Evolutionary conservation across 495 filamentous ascomycete genomes (phyloP).

Genomic region (Chaetomidium leptoderma): DNA sequence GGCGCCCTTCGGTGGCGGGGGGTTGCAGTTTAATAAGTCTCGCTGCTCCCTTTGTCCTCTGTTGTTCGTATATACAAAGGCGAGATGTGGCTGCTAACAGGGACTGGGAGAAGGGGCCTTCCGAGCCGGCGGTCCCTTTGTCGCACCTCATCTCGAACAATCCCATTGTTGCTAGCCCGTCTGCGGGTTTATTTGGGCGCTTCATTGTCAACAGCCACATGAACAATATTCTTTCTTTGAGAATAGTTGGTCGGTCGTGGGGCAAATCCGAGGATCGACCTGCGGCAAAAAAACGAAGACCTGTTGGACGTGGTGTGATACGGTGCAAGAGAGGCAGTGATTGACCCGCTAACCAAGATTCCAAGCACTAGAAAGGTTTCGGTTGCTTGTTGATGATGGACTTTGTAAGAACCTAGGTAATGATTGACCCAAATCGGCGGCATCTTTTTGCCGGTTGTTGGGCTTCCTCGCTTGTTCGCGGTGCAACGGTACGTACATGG

Average conservation of each 20-base stretch:
- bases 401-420: neutral
- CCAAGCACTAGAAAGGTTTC: neutral
- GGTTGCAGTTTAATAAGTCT: neutral
- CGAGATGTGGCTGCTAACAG: neutral
- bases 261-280: neutral
- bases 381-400: neutral
- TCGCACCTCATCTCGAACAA: neutral
- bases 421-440: too few relatives aligned
- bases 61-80: neutral
- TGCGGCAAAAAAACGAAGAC: neutral
- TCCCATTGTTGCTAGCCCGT: neutral
- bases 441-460: too few relatives aligned
- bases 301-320: neutral
- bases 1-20: too few relatives aligned
- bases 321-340: neutral
- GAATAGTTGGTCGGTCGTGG: neutral
- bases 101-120: neutral
- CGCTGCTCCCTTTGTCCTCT: neutral
- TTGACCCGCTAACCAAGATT: slow-evolving; percentile 1
- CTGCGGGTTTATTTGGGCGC: too few relatives aligned
- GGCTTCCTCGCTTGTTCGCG: too few relatives aligned
- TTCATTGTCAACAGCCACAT: neutral
- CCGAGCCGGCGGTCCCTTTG: neutral
- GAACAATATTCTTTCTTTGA: neutral
- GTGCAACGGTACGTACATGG: too few relatives aligned